Percentiles rank a stretch among this genome's conserved stretches.
phyloP scores from a whole-genome alignment of 192 early-diverging fungal species.

The Chytriomyces confervae region DNA sequence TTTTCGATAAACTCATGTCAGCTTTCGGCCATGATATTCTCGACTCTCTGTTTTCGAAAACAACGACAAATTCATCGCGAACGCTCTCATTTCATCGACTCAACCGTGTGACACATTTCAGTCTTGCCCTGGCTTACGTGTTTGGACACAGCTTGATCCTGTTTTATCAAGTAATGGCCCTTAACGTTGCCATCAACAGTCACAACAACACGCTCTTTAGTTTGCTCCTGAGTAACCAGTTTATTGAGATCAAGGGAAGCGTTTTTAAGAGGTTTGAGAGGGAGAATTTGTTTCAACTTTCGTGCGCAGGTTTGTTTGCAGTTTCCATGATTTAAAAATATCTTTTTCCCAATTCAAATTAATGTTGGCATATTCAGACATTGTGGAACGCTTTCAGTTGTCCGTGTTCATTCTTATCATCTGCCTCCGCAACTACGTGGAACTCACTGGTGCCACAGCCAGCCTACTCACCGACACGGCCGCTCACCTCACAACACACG shows the following conservation, averaged over 20 bases:
- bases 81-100: slow-evolving; percentile 34
- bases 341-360: background rate
- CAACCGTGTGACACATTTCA: slow-evolving; percentile 63
- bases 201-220: slow-evolving; percentile 93
- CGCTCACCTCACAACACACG: background rate
- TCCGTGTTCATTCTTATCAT: slow-evolving; percentile 88
- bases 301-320: slow-evolving; percentile 76
- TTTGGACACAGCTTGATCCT: slow-evolving; percentile 87
- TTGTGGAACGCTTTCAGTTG: slow-evolving; percentile 95
- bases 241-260: slow-evolving; percentile 96
- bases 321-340: background rate
- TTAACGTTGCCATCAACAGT: slow-evolving; percentile 96
- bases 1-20: slow-evolving; percentile 90
- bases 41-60: slow-evolving; percentile 89
- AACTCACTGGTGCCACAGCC: slow-evolving; percentile 63
- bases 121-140: slow-evolving; percentile 84
- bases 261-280: slow-evolving; percentile 98
- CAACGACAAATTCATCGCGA: slow-evolving; percentile 43
- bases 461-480: background rate
- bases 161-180: slow-evolving; percentile 94
- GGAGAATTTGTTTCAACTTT: slow-evolving; percentile 95
- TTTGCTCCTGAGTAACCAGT: slow-evolving; percentile 95
- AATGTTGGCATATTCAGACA: slow-evolving; percentile 60
- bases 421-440: slow-evolving; percentile 86
- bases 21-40: slow-evolving; percentile 95